A percentile compares a stretch with the other conserved stretches of the same genome.
Conservation (phyloP, 257 asterid species). For the Fraxinus pennsylvanica region DNA sequence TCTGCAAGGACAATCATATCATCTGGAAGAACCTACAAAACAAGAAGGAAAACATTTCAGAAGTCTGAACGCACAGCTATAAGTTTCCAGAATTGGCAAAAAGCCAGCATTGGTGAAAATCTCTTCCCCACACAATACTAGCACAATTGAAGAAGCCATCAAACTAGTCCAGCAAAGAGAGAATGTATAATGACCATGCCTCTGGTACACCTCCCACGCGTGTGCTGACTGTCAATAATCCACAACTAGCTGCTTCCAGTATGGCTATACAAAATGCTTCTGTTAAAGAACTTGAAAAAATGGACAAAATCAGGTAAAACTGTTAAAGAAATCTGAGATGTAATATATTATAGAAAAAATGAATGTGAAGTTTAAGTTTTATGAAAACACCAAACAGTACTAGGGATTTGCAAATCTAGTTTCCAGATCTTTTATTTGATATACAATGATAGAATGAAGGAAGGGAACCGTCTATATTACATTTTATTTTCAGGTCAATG, state of each 20-base stretch:
- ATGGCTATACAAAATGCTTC: slow-evolving; percentile 98
- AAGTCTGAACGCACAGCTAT: slow-evolving; percentile 17
- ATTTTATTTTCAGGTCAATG: not conserved
- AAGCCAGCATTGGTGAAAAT: slow-evolving; percentile 19
- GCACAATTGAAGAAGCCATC: slow-evolving; percentile 24
- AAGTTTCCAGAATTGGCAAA: slow-evolving; percentile 17
- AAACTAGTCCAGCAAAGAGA: slow-evolving; percentile 33
- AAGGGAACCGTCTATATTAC: not conserved
- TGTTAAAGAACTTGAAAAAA: slow-evolving; percentile 74
- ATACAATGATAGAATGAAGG: not conserved
- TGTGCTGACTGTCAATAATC: slow-evolving; percentile 96
- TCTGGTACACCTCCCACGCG: slow-evolving; percentile 99
- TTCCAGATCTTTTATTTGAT: not conserved
- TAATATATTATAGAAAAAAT: slow-evolving; percentile 12
- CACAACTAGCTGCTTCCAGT: slow-evolving; percentile 98
- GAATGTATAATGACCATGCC: slow-evolving; percentile 53
- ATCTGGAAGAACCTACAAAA: slow-evolving; percentile 83
- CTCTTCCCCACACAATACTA: slow-evolving; percentile 24
- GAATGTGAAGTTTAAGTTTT: slow-evolving; percentile 2
- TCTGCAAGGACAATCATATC: slow-evolving; percentile 91
- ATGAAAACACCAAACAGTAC: not conserved
- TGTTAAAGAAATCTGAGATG: not conserved
- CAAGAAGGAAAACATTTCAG: slow-evolving; percentile 25
- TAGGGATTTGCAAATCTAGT: not conserved
- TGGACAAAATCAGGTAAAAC: slow-evolving; percentile 28